Evolutionary conservation across 352 stramenopile genomes (phyloP).

Genomic region (Phytophthora constricta): DNA sequence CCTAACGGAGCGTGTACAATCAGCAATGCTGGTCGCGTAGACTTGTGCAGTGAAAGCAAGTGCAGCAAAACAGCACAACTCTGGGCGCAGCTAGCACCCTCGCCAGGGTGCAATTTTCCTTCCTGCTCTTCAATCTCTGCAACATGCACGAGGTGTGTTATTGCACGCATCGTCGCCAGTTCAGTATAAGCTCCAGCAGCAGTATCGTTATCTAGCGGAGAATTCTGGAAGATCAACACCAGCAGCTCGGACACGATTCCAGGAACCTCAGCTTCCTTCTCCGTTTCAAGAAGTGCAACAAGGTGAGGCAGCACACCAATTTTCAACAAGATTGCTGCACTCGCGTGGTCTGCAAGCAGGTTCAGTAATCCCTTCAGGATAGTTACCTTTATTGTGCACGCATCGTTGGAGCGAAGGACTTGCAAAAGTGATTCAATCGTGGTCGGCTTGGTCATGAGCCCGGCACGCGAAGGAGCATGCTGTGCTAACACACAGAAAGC

Average conservation of each 20-base stretch:
- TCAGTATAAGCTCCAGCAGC: constrained; percentile 29
- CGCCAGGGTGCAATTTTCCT: constrained; percentile 1
- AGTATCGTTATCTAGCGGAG: constrained; percentile 16
- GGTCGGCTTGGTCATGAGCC: constrained; percentile 53
- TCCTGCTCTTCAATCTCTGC: constrained; percentile 32
- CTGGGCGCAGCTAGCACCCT: constrained; percentile 34
- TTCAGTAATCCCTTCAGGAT: constrained; percentile 62
- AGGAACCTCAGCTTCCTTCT: constrained; percentile 22
- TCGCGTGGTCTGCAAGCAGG: constrained; percentile 47
- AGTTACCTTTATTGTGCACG: constrained; percentile 44
- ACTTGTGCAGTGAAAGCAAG: constrained; percentile 53
- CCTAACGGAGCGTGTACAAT: constrained; percentile 30
- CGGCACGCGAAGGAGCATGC: constrained; percentile 54
- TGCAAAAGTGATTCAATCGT: constrained; percentile 53
- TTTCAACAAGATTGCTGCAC: constrained; percentile 31
- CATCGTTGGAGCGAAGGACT: constrained; percentile 37
- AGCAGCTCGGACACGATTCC: constrained; percentile 32
- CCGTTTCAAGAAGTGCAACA: constrained; percentile 20
- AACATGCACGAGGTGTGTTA: constrained; percentile 39
- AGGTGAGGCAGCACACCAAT: constrained; percentile 40
- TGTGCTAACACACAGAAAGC: constrained; percentile 69
- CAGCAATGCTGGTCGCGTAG: constrained; percentile 42
- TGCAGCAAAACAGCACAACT: constrained; percentile 67
- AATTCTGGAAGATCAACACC: constrained; percentile 41
- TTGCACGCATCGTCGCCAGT: constrained; percentile 14